Evolutionary conservation across 352 stramenopile species (phyloP), one percentile per base, ranked within the genome.

Genomic region (Globisporangium spinosum): DNA sequence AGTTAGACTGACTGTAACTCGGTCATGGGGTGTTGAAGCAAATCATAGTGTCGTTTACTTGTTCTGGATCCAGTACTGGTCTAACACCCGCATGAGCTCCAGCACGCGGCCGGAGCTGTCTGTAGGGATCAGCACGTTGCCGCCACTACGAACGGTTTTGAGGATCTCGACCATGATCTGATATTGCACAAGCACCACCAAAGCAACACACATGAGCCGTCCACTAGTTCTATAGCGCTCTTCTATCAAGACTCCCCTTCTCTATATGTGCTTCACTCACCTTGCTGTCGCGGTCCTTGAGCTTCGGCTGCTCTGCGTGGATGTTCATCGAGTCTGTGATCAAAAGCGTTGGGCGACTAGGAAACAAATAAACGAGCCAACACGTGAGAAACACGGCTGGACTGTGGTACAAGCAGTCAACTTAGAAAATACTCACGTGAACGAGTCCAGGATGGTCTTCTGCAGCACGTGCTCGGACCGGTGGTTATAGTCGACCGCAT

Each of bases 61-160:
- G 75, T 98, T 95, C 62, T 96, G 82, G 63, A 98, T 97, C 96
- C 96, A 99, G 75, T 98, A 97, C 75, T 97, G 85, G 70, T 98
- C 88, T 23, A 99, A 69, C 2, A 98, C 77, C n/a, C 97, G 84
- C 68, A 98, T 91, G 8, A 99, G 72, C 80, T 99, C 97, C 1
- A 99, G 78, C n/a, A 98, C 91, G 23, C 97, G 89, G 4, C 95
- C 94, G 23, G 89, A 94, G 49, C 91, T 97, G 74, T 99, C 96
- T 0, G 93, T 96, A 0, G 97, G 97, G n/a, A 99, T 90, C 23
- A 99, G 77, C 7, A 98, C 95, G 70, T 98, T 98, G 20, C 96
- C 95, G 58, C 97, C 96, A 20, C 88, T 87, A 32, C 97, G 83
- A 8, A 98, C 82, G 2, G 76, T 95, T 72, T 98, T 95, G 53